A percentile compares a stretch with the other conserved stretches of the same genome.
Evolutionary conservation across 1,284 basidiomycete species (phyloP).

Genomic region (Spongispora temasekensis): DNA sequence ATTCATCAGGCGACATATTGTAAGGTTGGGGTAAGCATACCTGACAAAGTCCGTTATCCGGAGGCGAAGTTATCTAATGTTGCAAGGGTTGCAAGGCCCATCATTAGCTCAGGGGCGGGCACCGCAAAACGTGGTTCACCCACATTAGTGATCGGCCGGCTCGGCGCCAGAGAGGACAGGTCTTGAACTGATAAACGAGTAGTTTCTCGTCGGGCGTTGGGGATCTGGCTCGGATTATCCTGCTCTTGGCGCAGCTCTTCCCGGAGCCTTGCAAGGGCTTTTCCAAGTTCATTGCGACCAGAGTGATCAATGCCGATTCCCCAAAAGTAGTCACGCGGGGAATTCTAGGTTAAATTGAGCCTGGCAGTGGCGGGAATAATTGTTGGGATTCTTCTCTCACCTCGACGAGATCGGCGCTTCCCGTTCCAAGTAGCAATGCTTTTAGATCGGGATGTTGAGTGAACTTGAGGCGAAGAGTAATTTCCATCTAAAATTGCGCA

Average conservation of each 20-base stretch:
- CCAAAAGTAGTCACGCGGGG: constrained; percentile 71
- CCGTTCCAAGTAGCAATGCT: constrained; percentile 56
- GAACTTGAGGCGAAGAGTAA: constrained; percentile 60
- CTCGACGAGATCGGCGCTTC: constrained; percentile 62
- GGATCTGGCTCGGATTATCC: constrained; percentile 27
- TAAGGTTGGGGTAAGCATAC: constrained; percentile 15
- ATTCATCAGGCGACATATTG: constrained; percentile 6
- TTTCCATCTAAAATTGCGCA: constrained; percentile 54
- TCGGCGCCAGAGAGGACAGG: constrained; percentile 25
- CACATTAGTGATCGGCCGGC: constrained; percentile 7
- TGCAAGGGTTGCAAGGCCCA: not conserved
- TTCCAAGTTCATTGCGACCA: constrained; percentile 72
- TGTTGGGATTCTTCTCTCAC: constrained; percentile 35
- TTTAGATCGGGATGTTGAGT: constrained; percentile 59
- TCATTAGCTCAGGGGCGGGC: constrained; percentile 1
- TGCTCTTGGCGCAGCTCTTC: constrained; percentile 44
- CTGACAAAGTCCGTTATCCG: constrained; percentile 33
- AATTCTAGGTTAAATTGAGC: constrained; percentile 44
- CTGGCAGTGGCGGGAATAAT: not conserved
- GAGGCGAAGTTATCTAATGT: constrained; percentile 10
- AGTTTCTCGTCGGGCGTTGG: constrained; percentile 28
- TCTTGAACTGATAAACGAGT: constrained; percentile 36
- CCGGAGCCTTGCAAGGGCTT: constrained; percentile 61
- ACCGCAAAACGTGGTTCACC: constrained; percentile 3
- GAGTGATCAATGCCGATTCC: constrained; percentile 59